A percentile compares a stretch with the other conserved stretches of the same genome.
phyloP scores from a whole-genome alignment of 2,329 filamentous ascomycete species.

The Colletotrichum plurivorum region DNA sequence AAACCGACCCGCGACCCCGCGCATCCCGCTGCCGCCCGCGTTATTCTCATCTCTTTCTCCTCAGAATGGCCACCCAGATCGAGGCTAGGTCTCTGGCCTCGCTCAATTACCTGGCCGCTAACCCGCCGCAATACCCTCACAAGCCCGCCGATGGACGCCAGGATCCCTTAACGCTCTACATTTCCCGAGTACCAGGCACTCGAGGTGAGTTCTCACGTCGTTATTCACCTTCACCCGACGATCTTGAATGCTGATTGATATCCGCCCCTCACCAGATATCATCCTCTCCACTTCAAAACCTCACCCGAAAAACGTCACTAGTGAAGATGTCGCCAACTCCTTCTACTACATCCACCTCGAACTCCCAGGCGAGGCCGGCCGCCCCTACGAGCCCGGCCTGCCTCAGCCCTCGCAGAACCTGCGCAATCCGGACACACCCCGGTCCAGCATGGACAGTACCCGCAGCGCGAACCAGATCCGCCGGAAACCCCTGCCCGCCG shows the following conservation, averaged over 20 bases:
- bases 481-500: constrained; percentile 65
- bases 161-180: constrained; percentile 87
- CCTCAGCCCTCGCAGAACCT: constrained; percentile 40
- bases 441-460: constrained; percentile 61
- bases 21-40: not conserved
- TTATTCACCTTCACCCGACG: constrained; percentile 41
- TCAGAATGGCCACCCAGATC: constrained; percentile 59
- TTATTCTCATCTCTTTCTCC: not conserved
- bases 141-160: constrained; percentile 79
- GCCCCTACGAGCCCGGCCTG: constrained; percentile 43
- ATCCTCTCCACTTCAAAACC: constrained; percentile 94
- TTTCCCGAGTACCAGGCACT: constrained; percentile 92
- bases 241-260: constrained; percentile 44
- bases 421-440: constrained; percentile 50
- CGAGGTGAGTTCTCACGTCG: constrained; percentile 69
- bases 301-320: constrained; percentile 88
- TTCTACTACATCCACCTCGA: constrained; percentile 93
- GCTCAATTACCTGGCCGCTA: constrained; percentile 84
- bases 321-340: constrained; percentile 86
- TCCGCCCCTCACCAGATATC: constrained; percentile 72
- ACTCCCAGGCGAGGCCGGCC: constrained; percentile 65
- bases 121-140: constrained; percentile 88
- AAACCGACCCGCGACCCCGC: not conserved
- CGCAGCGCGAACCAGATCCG: constrained; percentile 61
- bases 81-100: constrained; percentile 88